These are phyloP conservation scores for Kodamaea jinghongensis DNA, from an alignment of 805 yeast species.

Conservation along the genomic window DNA sequence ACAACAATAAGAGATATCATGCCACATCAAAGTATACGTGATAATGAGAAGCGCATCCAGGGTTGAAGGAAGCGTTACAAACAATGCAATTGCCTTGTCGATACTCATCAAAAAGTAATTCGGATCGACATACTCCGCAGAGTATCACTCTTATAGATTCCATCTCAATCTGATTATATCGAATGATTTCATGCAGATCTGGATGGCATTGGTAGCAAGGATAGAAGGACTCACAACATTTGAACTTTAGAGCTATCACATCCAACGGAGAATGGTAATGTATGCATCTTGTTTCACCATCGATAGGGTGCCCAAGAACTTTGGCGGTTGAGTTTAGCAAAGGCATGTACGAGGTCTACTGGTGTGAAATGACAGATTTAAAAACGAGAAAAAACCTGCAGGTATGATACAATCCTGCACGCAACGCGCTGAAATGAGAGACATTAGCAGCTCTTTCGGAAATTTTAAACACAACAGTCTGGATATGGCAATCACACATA, in stretches of 20 bases:
- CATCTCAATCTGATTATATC: constrained; percentile 13
- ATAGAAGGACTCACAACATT: constrained; percentile 35
- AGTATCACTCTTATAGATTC: constrained; percentile 23
- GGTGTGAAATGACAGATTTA: too few species aligned
- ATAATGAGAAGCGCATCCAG: constrained; percentile 37
- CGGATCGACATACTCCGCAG: constrained; percentile 36
- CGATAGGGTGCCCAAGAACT: constrained; percentile 15
- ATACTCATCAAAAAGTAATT: constrained; percentile 30
- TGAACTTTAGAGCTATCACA: constrained; percentile 38
- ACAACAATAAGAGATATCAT: too few species aligned
- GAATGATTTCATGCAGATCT: constrained; percentile 14
- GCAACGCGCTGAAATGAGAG: too few species aligned
- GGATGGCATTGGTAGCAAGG: constrained; percentile 42
- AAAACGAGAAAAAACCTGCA: too few species aligned
- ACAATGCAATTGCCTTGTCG: constrained; percentile 18
- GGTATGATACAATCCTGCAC: too few species aligned
- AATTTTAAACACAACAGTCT: too few species aligned
- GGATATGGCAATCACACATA: too few species aligned
- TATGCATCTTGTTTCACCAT: constrained; percentile 33
- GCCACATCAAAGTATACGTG: constrained; percentile 30
- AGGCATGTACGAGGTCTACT: too few species aligned
- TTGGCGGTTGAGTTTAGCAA: background rate
- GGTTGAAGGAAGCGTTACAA: constrained; percentile 34
- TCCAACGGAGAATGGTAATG: constrained; percentile 37
- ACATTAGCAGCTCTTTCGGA: too few species aligned